Evolutionary conservation across 768 basidiomycete genomes (phyloP).

Genomic region (Rhodotorula sphaerocarpa): DNA sequence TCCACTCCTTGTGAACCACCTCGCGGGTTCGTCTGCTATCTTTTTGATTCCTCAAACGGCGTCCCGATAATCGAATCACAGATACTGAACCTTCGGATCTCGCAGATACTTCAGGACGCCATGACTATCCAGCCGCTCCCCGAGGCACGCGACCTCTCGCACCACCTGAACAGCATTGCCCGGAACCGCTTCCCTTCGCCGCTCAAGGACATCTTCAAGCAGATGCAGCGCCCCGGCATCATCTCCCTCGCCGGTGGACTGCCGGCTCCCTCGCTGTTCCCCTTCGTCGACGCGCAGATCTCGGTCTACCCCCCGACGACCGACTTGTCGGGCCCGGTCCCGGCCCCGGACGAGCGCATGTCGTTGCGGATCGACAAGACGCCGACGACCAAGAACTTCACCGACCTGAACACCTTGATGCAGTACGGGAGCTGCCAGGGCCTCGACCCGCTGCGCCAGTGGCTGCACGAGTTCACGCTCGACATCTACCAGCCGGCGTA

Average conservation of each 20-base stretch:
- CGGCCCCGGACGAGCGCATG: neutral
- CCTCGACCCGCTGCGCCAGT: constrained; percentile 52
- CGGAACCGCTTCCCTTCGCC: constrained; percentile 52
- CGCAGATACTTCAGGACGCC: too few species aligned
- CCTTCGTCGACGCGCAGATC: constrained; percentile 45
- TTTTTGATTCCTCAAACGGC: too few species aligned
- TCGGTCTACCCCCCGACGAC: constrained; percentile 4
- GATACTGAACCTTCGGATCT: too few species aligned
- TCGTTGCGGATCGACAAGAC: neutral
- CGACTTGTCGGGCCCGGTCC: constrained; percentile 27
- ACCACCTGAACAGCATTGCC: constrained; percentile 59
- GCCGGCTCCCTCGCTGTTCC: constrained; percentile 62
- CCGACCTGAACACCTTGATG: neutral
- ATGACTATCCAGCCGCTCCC: neutral
- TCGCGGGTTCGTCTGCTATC: too few species aligned
- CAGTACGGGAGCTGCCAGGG: constrained; percentile 47
- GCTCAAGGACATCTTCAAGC: constrained; percentile 61
- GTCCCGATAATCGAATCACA: too few species aligned
- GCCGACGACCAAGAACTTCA: neutral
- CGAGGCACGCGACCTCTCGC: constrained; percentile 56
- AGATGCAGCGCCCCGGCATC: constrained; percentile 52
- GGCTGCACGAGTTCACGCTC: constrained; percentile 54
- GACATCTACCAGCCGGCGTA: constrained; percentile 53
- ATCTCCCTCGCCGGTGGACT: constrained; percentile 64
- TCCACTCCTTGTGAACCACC: too few species aligned